Evolutionary conservation across 495 filamentous ascomycete genomes (phyloP).

Genomic region (Bombardia bombarda): DNA sequence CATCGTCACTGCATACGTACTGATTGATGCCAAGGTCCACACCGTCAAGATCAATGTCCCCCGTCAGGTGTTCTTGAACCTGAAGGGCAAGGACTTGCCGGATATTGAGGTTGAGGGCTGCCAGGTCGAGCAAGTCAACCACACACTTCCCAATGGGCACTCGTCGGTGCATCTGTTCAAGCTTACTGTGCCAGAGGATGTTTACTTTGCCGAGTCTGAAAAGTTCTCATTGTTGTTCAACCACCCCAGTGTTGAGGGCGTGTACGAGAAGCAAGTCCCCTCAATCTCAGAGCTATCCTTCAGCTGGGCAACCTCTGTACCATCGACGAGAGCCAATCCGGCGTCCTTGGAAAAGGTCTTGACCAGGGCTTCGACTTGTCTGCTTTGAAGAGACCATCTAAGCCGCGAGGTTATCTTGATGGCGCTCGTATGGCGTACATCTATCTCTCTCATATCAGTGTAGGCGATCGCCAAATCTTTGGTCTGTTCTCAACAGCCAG

Average conservation of each 20-base stretch:
- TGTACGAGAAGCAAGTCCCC: slow-evolving; percentile 92
- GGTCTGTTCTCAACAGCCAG: slow-evolving; percentile 80
- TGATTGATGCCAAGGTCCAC: slow-evolving; percentile 90
- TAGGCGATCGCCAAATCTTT: slow-evolving; percentile 88
- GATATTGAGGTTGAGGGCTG: slow-evolving; percentile 85
- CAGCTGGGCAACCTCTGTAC: slow-evolving; percentile 90
- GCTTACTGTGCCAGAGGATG: slow-evolving; percentile 78
- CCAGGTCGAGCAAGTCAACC: slow-evolving; percentile 80
- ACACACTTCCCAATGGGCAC: slow-evolving; percentile 91
- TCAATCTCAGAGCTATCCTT: slow-evolving; percentile 75
- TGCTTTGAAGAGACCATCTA: slow-evolving; percentile 55
- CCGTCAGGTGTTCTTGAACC: slow-evolving; percentile 81
- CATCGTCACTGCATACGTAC: slow-evolving; percentile 77
- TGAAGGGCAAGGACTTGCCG: slow-evolving; percentile 78
- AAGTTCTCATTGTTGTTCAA: slow-evolving; percentile 78
- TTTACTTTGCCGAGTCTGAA: slow-evolving; percentile 72
- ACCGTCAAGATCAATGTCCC: slow-evolving; percentile 81
- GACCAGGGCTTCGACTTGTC: slow-evolving; percentile 90
- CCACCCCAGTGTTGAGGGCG: slow-evolving; percentile 89
- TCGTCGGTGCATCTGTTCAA: slow-evolving; percentile 91
- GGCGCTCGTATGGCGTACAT: slow-evolving; percentile 64
- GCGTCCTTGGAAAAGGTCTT: slow-evolving; percentile 85
- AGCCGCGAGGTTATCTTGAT: slow-evolving; percentile 66
- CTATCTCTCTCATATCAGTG: slow-evolving; percentile 85
- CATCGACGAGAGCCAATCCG: slow-evolving; percentile 83